phyloP scores from a whole-genome alignment of 176 grass and related monocot genomes.

The Phragmites australis region DNA sequence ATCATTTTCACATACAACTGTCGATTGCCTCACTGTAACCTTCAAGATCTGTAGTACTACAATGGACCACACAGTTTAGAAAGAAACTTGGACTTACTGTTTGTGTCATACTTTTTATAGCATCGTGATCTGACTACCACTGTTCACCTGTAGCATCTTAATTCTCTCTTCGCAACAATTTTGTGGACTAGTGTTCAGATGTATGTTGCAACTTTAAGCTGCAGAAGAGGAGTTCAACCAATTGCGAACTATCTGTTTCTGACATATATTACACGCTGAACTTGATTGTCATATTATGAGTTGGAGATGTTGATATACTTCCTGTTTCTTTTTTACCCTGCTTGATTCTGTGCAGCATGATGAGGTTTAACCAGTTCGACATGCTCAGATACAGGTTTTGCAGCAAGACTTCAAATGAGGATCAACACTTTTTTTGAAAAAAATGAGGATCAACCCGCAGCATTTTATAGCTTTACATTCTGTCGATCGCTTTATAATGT shows the following conservation, averaged over 20 bases:
- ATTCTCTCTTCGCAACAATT: background rate
- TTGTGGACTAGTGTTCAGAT: background rate
- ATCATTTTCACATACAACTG: background rate
- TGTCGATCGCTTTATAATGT: background rate
- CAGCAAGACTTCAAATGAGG: background rate
- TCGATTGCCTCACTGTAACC: background rate
- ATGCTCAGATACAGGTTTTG: background rate
- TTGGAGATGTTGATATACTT: conserved; percentile 1
- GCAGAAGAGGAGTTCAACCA: background rate
- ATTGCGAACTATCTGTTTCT: background rate
- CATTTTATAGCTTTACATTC: background rate
- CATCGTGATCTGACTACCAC: background rate
- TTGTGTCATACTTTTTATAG: background rate
- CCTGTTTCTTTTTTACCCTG: no score
- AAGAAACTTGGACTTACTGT: background rate
- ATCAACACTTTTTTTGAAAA: no score
- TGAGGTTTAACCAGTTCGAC: background rate
- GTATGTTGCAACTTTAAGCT: background rate
- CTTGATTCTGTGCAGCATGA: background rate
- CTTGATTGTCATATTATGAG: background rate
- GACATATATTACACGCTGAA: background rate
- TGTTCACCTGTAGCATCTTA: background rate
- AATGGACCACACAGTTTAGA: background rate
- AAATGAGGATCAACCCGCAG: background rate
- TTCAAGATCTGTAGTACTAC: background rate